Evolutionary conservation across 1,139 yeast species (phyloP), one percentile per base, ranked within the genome.

Genomic region (Yamadazyma diospyri): DNA sequence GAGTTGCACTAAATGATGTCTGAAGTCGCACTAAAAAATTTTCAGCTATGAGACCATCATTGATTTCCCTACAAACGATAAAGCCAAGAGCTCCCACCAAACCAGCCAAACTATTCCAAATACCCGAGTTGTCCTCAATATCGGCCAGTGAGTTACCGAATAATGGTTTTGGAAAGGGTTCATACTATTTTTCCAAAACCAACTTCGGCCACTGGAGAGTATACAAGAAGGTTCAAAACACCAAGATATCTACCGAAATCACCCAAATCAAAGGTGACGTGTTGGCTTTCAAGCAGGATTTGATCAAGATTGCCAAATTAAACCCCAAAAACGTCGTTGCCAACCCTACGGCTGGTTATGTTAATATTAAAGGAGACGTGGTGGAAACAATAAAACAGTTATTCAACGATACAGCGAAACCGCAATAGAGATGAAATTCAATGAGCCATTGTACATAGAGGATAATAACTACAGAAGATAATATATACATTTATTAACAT

Each of bases 131-230:
- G 32, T 35, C 54, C 4, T 42, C 61, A 16, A 45, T 64, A 16
- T 37, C 50, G 6, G 51, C 43, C 28, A 35, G 40, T 13, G 63
- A 63, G 18, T 52, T 65, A 27, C 68, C 69, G 15, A 64, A 64
- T 30, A 56, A 61, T 27, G 57, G 63, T 2, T 74, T 74, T 45
- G 80, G 77, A 7, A 47, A 50, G 15, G 49, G 59, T 6, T 57
- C 56, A 26, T 82, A 82, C 53, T 60, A 52, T 48, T 59, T 82
- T 22, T 57, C 64, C 25, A 77, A 81, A 54, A 68, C 84, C 8
- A 59, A 69, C 16, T 69, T 63, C 35, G 82, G 84, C 5, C 78
- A 80, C 50, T 65, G 85, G 58, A 92, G 92, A 18, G 80, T 83
- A 1, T 83, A 82, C 54, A 64, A 70, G 39, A 81, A 79, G 40